A percentile compares a stretch with the other conserved stretches of the same genome.
Evolutionary conservation across 352 stramenopile genomes (phyloP).

Genomic region (Peronospora belbahrii): DNA sequence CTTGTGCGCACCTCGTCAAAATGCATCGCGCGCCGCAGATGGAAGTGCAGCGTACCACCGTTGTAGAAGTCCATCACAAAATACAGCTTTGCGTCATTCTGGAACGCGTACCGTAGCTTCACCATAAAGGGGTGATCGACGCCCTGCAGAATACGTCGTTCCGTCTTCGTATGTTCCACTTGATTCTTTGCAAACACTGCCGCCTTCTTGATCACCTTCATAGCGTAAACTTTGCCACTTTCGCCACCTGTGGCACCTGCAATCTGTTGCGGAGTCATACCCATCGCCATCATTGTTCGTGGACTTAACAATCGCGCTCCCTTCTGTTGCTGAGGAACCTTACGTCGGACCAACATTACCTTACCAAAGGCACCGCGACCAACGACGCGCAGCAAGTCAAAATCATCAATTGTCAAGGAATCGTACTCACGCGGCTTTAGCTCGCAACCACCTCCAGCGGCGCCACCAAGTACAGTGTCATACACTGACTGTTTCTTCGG

Average conservation of each 20-base stretch:
- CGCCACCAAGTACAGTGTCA: constrained; percentile 17
- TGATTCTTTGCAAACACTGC: constrained; percentile 85
- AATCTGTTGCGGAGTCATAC: constrained; percentile 31
- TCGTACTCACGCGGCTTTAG: constrained; percentile 40
- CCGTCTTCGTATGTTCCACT: constrained; percentile 88
- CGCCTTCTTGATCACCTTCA: constrained; percentile 90
- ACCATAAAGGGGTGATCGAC: constrained; percentile 85
- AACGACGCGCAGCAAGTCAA: constrained; percentile 95
- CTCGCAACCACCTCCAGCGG: constrained; percentile 12
- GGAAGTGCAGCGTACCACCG: constrained; percentile 77
- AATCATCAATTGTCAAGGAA: constrained; percentile 88
- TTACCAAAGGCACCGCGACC: constrained; percentile 96
- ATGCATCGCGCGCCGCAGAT: constrained; percentile 57
- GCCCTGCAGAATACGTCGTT: constrained; percentile 80
- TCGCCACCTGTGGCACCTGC: constrained; percentile 19
- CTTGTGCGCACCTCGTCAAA: constrained; percentile 60
- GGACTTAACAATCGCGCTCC: constrained; percentile 27
- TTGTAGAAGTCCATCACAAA: constrained; percentile 89
- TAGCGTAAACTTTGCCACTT: constrained; percentile 70
- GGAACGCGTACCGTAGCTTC: constrained; percentile 81
- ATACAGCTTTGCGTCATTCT: constrained; percentile 79
- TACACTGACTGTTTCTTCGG: constrained; percentile 18
- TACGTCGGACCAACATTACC: constrained; percentile 85
- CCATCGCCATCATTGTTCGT: constrained; percentile 32
- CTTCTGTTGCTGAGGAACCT: constrained; percentile 30